Evolutionary conservation across 176 grass and related monocot species (phyloP).

Genomic region (Microstegium vimineum): DNA sequence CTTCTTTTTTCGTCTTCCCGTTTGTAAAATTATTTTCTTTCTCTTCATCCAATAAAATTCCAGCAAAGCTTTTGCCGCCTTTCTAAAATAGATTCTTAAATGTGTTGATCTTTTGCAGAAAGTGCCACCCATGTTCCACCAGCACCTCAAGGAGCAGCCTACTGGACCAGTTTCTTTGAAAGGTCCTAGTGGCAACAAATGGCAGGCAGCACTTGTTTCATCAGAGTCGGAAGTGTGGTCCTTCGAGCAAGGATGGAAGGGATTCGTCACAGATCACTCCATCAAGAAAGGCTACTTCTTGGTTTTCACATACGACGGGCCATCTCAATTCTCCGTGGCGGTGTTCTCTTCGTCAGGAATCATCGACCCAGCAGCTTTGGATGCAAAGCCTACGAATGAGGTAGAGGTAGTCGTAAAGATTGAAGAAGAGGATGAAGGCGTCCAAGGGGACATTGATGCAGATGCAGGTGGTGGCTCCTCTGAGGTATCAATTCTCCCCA

Average conservation of each 20-base stretch:
- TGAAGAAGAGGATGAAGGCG: slow-evolving; percentile 13
- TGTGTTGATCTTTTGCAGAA: slow-evolving; percentile 43
- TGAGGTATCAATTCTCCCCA: not conserved
- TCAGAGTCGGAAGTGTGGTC: slow-evolving; percentile 25
- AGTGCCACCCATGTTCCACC: slow-evolving; percentile 61
- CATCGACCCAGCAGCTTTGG: slow-evolving; percentile 41
- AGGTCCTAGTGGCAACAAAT: slow-evolving; percentile 55
- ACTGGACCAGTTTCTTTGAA: slow-evolving; percentile 42
- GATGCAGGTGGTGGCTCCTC: not conserved
- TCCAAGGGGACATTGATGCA: not conserved
- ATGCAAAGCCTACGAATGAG: slow-evolving; percentile 13
- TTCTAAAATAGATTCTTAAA: too few relatives aligned
- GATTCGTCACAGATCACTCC: slow-evolving; percentile 64
- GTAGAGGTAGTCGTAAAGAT: not conserved
- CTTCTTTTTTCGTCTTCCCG: too few relatives aligned
- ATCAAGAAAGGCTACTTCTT: slow-evolving; percentile 52
- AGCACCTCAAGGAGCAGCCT: slow-evolving; percentile 43
- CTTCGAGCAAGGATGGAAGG: slow-evolving; percentile 65
- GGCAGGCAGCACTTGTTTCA: slow-evolving; percentile 47
- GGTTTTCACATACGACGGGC: slow-evolving; percentile 58
- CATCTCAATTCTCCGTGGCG: slow-evolving; percentile 47
- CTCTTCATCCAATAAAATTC: too few relatives aligned
- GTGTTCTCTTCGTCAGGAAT: slow-evolving; percentile 51
- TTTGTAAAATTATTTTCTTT: too few relatives aligned
- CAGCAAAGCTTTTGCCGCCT: too few relatives aligned